Percentiles rank a stretch among this genome's conserved stretches.
phyloP scores from a whole-genome alignment of 2,329 filamentous ascomycete genomes.

The Zasmidium citrigriseum region DNA sequence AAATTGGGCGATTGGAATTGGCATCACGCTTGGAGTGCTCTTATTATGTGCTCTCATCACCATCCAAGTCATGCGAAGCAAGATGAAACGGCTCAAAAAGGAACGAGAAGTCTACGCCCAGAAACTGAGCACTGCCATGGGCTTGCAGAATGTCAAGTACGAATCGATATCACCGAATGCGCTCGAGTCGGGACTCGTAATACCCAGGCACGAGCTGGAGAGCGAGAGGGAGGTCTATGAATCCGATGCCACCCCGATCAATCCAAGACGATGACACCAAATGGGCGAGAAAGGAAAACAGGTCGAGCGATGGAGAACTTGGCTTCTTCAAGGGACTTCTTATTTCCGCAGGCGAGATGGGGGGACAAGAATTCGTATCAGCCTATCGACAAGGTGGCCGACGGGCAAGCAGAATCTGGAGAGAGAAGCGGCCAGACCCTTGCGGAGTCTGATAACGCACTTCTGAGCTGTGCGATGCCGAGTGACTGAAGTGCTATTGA shows the following conservation, averaged over 20 bases:
- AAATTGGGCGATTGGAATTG: slow-evolving; percentile 14
- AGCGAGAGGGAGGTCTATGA: not conserved
- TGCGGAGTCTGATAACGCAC: not conserved
- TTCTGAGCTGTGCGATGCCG: not conserved
- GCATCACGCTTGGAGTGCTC: slow-evolving; percentile 16
- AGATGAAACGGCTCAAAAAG: slow-evolving; percentile 11
- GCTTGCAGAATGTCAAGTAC: not conserved
- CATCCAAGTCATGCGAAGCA: slow-evolving; percentile 14
- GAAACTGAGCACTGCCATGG: not conserved
- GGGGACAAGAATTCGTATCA: not conserved
- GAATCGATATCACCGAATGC: not conserved
- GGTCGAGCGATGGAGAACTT: not conserved
- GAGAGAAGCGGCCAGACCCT: not conserved
- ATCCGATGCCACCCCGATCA: no score
- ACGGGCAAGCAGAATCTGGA: not conserved
- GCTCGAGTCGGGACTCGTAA: not conserved
- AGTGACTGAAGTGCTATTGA: not conserved
- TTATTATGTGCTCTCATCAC: slow-evolving; percentile 13
- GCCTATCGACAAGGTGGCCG: not conserved
- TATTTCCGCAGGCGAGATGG: not conserved
- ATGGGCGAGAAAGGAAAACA: no score
- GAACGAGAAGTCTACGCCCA: slow-evolving; percentile 5
- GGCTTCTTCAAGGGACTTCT: not conserved
- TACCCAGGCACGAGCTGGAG: not conserved
- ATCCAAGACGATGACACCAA: no score